Evolutionary conservation across 2,329 filamentous ascomycete species (phyloP).

Genomic region (Metarhizium anisopliae): DNA sequence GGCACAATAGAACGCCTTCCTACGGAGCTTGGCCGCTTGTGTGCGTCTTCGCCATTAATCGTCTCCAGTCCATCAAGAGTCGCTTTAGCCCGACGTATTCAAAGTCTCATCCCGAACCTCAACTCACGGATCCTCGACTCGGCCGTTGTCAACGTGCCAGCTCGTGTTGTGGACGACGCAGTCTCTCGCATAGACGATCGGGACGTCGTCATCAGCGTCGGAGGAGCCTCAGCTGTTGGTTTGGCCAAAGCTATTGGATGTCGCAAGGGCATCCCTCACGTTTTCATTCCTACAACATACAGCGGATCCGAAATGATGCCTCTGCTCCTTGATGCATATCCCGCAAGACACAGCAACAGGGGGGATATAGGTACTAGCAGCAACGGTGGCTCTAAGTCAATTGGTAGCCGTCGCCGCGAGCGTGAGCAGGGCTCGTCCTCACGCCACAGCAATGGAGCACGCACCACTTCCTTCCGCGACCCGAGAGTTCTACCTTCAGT

Average conservation of each 20-base stretch:
- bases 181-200: constrained; percentile 24
- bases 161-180: constrained; percentile 18
- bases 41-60: constrained; percentile 25
- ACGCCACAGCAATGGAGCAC: constrained; percentile 4
- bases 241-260: constrained; percentile 46
- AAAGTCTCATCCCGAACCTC: constrained; percentile 23
- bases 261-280: constrained; percentile 44
- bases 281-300: constrained; percentile 52
- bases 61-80: constrained; percentile 29
- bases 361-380: neutral
- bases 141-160: constrained; percentile 19
- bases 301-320: constrained; percentile 51
- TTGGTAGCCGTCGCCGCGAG: neutral
- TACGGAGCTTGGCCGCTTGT: constrained; percentile 23
- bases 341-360: constrained; percentile 9
- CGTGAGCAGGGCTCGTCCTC: neutral
- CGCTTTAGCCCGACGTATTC: constrained; percentile 23
- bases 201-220: constrained; percentile 52
- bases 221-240: constrained; percentile 53
- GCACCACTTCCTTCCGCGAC: constrained; percentile 12
- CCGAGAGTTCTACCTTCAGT: constrained; percentile 18
- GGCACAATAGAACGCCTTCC: constrained; percentile 23
- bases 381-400: constrained; percentile 4
- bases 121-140: constrained; percentile 24
- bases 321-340: constrained; percentile 9